A percentile compares a stretch with the other conserved stretches of the same genome.
phyloP scores from a whole-genome alignment of 1,284 basidiomycete genomes.

The Apiotrichum porosum region DNA sequence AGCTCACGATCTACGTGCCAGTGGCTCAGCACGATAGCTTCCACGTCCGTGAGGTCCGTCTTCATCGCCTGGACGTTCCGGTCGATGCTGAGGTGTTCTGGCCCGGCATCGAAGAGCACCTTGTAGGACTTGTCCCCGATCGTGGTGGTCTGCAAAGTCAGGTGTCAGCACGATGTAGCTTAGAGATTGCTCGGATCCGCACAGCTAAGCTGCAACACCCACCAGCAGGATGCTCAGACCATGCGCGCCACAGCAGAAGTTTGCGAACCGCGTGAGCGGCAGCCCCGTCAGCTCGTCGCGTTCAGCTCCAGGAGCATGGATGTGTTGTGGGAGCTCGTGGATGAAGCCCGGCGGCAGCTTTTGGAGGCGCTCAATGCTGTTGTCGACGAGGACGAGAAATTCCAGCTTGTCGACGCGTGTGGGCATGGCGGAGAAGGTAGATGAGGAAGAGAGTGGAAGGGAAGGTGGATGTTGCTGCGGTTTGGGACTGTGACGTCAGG shows the following conservation, averaged over 20 bases:
- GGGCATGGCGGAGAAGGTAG: not conserved
- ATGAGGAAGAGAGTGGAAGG: too few relatives aligned
- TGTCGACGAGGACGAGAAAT: constrained; percentile 38
- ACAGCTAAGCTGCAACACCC: constrained; percentile 24
- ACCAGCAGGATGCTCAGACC: constrained; percentile 74
- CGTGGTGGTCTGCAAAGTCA: constrained; percentile 32
- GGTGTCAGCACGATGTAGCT: not conserved
- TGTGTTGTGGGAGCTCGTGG: constrained; percentile 63
- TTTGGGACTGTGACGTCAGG: too few relatives aligned
- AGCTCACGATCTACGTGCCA: constrained; percentile 67
- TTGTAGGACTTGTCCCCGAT: constrained; percentile 52
- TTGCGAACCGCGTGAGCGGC: constrained; percentile 65
- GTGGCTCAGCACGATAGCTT: constrained; percentile 66
- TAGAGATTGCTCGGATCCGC: not conserved
- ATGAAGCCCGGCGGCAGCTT: constrained; percentile 70
- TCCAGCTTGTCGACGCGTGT: constrained; percentile 37
- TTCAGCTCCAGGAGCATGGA: constrained; percentile 47
- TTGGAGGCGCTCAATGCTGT: constrained; percentile 58
- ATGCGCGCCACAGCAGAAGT: constrained; percentile 76
- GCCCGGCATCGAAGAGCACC: constrained; percentile 73
- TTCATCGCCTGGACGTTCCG: constrained; percentile 64
- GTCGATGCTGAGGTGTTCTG: constrained; percentile 64
- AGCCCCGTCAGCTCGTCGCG: constrained; percentile 54
- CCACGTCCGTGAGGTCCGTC: constrained; percentile 55
- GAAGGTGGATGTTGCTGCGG: too few relatives aligned